These are phyloP conservation scores for Sclerotinia spermophila DNA, from an alignment of 2,329 filamentous ascomycete genomes.

Conservation along the genomic window DNA sequence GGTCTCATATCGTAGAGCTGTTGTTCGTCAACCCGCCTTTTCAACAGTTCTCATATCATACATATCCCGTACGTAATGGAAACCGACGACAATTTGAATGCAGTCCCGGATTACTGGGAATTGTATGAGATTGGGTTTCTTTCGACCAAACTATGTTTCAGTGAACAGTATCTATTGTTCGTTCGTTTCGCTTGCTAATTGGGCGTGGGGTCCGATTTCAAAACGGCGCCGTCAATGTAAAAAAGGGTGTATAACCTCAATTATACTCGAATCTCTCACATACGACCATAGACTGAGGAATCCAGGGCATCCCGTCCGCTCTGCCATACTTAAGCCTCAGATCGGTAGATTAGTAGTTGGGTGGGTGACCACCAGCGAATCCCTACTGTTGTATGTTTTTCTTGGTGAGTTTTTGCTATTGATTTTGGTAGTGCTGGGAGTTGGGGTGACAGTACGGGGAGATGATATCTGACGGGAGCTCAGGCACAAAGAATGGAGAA, in stretches of 20 bases:
- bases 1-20: neutral
- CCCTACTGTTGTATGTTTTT: conserved; percentile 16
- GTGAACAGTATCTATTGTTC: neutral
- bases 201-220: neutral
- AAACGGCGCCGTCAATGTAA: neutral
- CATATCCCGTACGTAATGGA: neutral
- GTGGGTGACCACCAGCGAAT: conserved; percentile 22
- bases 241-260: too few species aligned
- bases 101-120: neutral
- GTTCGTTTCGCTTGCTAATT: neutral
- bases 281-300: conserved; percentile 13
- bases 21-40: neutral
- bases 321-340: conserved; percentile 21
- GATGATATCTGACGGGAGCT: too few species aligned
- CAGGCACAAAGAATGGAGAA: neutral
- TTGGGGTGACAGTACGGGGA: neutral
- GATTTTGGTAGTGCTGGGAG: neutral
- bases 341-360: conserved; percentile 22
- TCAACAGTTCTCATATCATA: neutral
- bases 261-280: accelerated
- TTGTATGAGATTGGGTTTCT: too few species aligned
- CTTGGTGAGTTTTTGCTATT: neutral
- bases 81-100: neutral
- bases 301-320: conserved; percentile 21
- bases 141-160: neutral